Percentiles rank a stretch among this genome's conserved stretches.
phyloP scores from a whole-genome alignment of 345 rosid genomes.

The Citrus glauca region DNA sequence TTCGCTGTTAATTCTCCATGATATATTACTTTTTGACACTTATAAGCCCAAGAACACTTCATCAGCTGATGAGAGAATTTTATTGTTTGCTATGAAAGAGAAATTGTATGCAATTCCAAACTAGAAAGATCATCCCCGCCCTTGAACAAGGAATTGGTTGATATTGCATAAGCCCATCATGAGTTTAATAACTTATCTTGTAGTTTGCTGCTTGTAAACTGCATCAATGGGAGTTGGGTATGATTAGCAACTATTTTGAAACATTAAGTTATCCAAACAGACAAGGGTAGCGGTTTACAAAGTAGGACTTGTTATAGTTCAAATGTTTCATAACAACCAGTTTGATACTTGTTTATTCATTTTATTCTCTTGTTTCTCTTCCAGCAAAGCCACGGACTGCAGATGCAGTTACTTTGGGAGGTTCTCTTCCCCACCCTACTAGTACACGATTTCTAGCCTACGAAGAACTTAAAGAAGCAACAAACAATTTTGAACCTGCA shows the following conservation, averaged over 20 bases:
- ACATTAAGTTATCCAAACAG: background rate
- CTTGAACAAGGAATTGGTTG: background rate
- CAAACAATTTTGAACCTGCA: constrained; percentile 78
- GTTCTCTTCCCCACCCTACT: constrained; percentile 79
- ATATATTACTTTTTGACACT: background rate
- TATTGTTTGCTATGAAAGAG: background rate
- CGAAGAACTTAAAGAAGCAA: constrained; percentile 94
- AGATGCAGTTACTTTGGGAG: constrained; percentile 46
- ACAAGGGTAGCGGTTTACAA: background rate
- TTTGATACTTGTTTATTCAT: background rate
- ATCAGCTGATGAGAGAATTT: background rate
- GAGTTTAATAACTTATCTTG: background rate
- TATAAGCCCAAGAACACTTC: background rate
- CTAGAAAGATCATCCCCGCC: background rate
- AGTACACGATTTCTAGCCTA: constrained; percentile 85
- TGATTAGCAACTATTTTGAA: background rate
- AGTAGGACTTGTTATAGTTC: background rate
- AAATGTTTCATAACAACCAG: background rate
- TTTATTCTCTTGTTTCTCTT: background rate
- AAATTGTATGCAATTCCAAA: background rate
- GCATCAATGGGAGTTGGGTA: background rate
- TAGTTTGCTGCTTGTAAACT: background rate
- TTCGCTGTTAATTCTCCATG: background rate
- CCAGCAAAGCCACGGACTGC: constrained; percentile 61
- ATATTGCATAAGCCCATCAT: background rate